A percentile compares a stretch with the other conserved stretches of the same genome.
Evolutionary conservation across 768 basidiomycete genomes (phyloP).

Genomic region (Tylopilus sp.): DNA sequence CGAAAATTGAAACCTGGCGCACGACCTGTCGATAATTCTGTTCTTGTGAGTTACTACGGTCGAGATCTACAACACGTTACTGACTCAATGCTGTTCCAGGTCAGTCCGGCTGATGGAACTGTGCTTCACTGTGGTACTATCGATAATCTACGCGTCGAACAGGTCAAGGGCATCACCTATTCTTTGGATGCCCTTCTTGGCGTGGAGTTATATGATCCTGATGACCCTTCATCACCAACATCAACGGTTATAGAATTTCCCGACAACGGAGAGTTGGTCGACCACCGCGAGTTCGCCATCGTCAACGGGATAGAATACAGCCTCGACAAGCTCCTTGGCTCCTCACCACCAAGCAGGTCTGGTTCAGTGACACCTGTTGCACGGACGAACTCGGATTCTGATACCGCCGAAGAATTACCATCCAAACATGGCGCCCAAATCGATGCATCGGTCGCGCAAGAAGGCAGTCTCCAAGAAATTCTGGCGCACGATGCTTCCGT

Average conservation of each 20-base stretch:
- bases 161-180: constrained; percentile 97
- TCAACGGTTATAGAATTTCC: constrained; percentile 41
- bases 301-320: constrained; percentile 97
- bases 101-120: constrained; percentile 92
- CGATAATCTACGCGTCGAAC: constrained; percentile 76
- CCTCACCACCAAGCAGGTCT: constrained; percentile 38
- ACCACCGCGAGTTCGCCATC: constrained; percentile 89
- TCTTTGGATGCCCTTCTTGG: constrained; percentile 93
- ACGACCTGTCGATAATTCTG: constrained; percentile 73
- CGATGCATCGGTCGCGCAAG: constrained; percentile 73
- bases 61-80: no score
- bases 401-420: constrained; percentile 29
- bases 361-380: constrained; percentile 34
- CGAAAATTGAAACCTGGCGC: constrained; percentile 77
- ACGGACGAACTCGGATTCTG: constrained; percentile 17
- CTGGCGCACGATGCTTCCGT: constrained; percentile 68
- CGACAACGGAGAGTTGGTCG: constrained; percentile 56
- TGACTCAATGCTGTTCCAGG: constrained; percentile 39
- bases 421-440: constrained; percentile 64
- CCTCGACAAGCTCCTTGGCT: constrained; percentile 83
- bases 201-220: constrained; percentile 47
- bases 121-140: constrained; percentile 92
- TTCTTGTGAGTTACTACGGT: constrained; percentile 74
- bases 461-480: constrained; percentile 49
- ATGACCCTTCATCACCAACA: constrained; percentile 40